Percentiles rank a stretch among this genome's conserved stretches.
These are phyloP conservation scores for Ophiostoma triangulosporum DNA, from an alignment of 2,329 filamentous ascomycete genomes.

Conservation along the genomic window DNA sequence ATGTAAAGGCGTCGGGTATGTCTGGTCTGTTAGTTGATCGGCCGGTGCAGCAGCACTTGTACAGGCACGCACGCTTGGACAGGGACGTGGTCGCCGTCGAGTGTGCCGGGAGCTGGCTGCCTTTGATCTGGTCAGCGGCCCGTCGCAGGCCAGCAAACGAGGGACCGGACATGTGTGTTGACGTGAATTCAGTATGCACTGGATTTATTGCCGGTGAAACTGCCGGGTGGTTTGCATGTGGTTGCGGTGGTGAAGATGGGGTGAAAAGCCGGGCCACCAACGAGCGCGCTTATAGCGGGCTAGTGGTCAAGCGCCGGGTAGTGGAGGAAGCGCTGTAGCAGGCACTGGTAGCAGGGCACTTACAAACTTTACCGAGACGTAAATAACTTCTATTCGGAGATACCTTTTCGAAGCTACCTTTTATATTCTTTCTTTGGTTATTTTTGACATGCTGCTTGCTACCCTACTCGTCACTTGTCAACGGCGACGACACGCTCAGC, in stretches of 20 bases:
- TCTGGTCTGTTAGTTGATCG: background rate
- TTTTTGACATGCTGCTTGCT: too few relatives aligned
- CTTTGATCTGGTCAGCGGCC: slow-evolving; percentile 1
- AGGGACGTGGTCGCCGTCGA: background rate
- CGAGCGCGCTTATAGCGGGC: background rate
- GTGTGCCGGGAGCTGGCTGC: background rate
- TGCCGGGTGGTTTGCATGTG: background rate
- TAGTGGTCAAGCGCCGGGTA: background rate
- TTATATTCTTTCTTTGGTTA: too few relatives aligned
- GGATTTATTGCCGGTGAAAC: background rate
- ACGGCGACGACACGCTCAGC: too few relatives aligned
- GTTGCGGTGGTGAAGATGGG: background rate
- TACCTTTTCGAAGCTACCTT: too few relatives aligned
- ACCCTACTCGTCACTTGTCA: too few relatives aligned
- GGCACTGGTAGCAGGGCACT: too few relatives aligned
- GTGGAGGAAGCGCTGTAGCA: too few relatives aligned
- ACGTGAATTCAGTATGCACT: background rate
- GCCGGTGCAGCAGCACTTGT: background rate
- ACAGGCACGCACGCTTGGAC: background rate
- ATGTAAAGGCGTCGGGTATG: slow-evolving; percentile 7
- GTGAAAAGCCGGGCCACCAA: background rate
- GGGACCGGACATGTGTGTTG: background rate
- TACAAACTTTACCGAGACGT: too few relatives aligned
- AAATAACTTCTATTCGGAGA: too few relatives aligned
- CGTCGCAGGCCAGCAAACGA: slow-evolving; percentile 6